Percentiles rank a stretch among this genome's conserved stretches.
Evolutionary conservation across 306 rosid species (phyloP).

Genomic region (Acacia crassicarpa): DNA sequence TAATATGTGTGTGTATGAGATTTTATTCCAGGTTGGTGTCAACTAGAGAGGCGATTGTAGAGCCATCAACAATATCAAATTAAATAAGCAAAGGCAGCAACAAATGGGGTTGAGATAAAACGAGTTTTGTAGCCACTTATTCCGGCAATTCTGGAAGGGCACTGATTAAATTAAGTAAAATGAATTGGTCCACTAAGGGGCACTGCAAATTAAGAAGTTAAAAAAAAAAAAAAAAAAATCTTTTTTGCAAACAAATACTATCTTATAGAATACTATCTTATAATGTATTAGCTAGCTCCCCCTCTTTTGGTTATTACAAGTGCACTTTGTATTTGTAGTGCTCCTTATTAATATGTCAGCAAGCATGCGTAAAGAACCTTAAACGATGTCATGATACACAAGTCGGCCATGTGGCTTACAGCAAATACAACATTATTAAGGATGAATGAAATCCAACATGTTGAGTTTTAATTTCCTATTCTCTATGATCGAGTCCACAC

Average conservation of each 20-base stretch:
- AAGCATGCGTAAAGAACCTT: not conserved
- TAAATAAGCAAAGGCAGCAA: not conserved
- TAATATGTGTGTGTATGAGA: not conserved
- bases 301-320: conserved; percentile 4
- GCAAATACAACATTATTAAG: not conserved
- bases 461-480: conserved; percentile 1
- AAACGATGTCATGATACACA: not conserved
- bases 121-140: not conserved
- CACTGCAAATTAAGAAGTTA: conserved; percentile 25
- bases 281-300: not conserved
- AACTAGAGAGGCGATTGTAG: too few species aligned
- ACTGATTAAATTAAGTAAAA: not conserved
- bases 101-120: not conserved
- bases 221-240: too few species aligned
- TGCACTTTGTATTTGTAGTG: not conserved
- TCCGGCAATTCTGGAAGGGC: not conserved
- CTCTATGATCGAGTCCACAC: not conserved
- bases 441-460: not conserved
- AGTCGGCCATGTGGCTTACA: conserved; percentile 30
- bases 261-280: too few species aligned
- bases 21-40: not conserved
- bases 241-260: too few species aligned
- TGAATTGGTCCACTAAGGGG: not conserved
- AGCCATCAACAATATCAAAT: too few species aligned
- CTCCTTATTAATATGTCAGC: not conserved